phyloP scores from a whole-genome alignment of 306 rosid genomes.

The Cicer arietinum region DNA sequence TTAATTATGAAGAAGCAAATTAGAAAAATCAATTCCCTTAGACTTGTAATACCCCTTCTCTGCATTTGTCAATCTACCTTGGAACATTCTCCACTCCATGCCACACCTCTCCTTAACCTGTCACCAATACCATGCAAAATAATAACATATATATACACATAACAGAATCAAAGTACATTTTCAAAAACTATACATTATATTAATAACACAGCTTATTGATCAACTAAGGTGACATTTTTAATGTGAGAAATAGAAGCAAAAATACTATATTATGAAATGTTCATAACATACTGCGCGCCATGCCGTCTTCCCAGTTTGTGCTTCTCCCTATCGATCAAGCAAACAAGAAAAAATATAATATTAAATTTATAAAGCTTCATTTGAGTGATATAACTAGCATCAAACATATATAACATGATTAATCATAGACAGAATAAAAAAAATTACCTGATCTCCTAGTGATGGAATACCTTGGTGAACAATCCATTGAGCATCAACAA shows the following conservation, averaged over 20 bases:
- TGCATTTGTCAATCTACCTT: conserved; percentile 74
- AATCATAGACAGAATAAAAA: not conserved
- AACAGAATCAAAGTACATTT: conserved; percentile 5
- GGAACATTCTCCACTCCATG: conserved; percentile 97
- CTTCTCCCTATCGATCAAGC: conserved; percentile 75
- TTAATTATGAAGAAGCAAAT: conserved; percentile 54
- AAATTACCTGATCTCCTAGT: conserved; percentile 79
- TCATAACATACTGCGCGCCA: conserved; percentile 81
- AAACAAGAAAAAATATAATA: conserved; percentile 28
- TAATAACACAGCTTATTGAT: not conserved
- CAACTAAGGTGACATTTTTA: not conserved
- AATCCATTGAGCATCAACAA: conserved; percentile 96
- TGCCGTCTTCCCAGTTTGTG: conserved; percentile 70
- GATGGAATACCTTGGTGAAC: conserved; percentile 93
- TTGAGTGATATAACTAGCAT: conserved; percentile 6
- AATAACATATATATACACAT: conserved; percentile 26
- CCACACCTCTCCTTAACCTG: conserved; percentile 97
- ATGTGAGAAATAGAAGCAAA: not conserved
- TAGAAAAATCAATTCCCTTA: conserved; percentile 56
- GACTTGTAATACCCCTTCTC: conserved; percentile 73
- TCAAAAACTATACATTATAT: not conserved
- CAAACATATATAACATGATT: not conserved
- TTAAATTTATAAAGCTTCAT: conserved; percentile 5
- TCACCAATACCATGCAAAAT: conserved; percentile 25
- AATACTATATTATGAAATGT: conserved; percentile 15